Evolutionary conservation across 2,329 filamentous ascomycete genomes (phyloP).

Genomic region (Epicoccum sorghinum): DNA sequence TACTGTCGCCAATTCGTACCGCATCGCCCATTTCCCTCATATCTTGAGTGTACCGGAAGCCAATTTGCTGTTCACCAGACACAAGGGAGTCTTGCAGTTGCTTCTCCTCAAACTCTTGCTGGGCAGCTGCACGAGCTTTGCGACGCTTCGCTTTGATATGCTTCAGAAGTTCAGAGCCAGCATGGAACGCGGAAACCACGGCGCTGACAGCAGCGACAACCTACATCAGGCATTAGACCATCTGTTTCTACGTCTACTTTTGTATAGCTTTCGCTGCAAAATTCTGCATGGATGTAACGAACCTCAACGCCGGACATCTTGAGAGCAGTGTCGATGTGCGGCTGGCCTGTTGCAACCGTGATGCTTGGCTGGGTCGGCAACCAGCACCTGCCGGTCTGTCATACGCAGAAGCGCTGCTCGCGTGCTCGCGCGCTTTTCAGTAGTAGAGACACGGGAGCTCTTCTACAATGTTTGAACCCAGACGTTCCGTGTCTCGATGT

Average conservation of each 20-base stretch:
- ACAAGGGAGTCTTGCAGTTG: slow-evolving; percentile 48
- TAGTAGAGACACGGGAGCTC: not conserved
- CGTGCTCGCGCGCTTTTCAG: not conserved
- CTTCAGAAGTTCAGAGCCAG: slow-evolving; percentile 47
- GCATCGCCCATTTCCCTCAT: slow-evolving; percentile 44
- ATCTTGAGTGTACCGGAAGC: slow-evolving; percentile 40
- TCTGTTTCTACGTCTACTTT: too few relatives aligned
- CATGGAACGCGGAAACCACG: slow-evolving; percentile 51
- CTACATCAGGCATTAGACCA: slow-evolving; percentile 18
- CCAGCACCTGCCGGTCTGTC: not conserved
- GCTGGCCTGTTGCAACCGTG: not conserved
- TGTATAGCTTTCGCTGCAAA: not conserved
- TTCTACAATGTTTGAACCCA: not conserved
- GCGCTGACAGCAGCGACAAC: slow-evolving; percentile 52
- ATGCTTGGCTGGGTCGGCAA: not conserved
- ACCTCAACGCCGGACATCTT: slow-evolving; percentile 41
- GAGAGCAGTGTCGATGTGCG: not conserved
- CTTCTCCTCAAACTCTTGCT: slow-evolving; percentile 44
- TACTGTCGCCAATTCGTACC: slow-evolving; percentile 49
- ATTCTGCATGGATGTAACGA: slow-evolving; percentile 3
- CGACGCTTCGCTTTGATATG: slow-evolving; percentile 44
- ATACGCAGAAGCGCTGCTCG: not conserved
- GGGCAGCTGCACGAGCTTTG: slow-evolving; percentile 32
- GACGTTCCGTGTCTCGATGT: not conserved
- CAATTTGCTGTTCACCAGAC: slow-evolving; percentile 45